phyloP scores from a whole-genome alignment of 176 grass and related monocot genomes.

The Oryza rufipogon region DNA sequence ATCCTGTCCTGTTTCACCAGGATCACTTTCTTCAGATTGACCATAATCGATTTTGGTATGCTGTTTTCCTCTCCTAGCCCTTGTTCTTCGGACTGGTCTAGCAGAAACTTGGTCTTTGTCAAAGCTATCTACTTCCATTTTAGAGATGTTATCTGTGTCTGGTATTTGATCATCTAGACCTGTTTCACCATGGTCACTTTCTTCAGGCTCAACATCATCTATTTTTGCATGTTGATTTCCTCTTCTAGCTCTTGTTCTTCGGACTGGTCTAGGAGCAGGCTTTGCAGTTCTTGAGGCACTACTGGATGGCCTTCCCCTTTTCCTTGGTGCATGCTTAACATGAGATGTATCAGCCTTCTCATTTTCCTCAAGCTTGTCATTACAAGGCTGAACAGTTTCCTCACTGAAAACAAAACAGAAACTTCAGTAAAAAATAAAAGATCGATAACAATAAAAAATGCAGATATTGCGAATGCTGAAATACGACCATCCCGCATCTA shows the following conservation, averaged over 20 bases:
- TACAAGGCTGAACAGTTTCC: slow-evolving; percentile 38
- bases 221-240: slow-evolving; percentile 59
- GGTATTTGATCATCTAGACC: slow-evolving; percentile 42
- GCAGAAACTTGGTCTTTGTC: slow-evolving; percentile 31
- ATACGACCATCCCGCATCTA: slow-evolving; percentile 39
- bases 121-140: slow-evolving; percentile 35
- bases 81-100: slow-evolving; percentile 53
- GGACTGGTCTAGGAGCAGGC: slow-evolving; percentile 54
- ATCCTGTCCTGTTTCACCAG: slow-evolving; percentile 44
- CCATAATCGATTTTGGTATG: slow-evolving; percentile 52
- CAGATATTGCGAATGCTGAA: slow-evolving; percentile 29
- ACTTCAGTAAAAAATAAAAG: neutral
- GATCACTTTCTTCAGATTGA: slow-evolving; percentile 61
- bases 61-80: slow-evolving; percentile 62
- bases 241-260: slow-evolving; percentile 51
- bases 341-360: slow-evolving; percentile 24
- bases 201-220: slow-evolving; percentile 50
- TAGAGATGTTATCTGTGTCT: slow-evolving; percentile 19
- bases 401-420: slow-evolving; percentile 55
- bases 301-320: slow-evolving; percentile 53
- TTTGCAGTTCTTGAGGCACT: slow-evolving; percentile 46
- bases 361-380: slow-evolving; percentile 38
- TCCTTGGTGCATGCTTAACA: slow-evolving; percentile 54
- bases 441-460: slow-evolving; percentile 13
- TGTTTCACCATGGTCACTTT: slow-evolving; percentile 42